phyloP scores from a whole-genome alignment of 257 asterid species.

The Cordia subcordata region DNA sequence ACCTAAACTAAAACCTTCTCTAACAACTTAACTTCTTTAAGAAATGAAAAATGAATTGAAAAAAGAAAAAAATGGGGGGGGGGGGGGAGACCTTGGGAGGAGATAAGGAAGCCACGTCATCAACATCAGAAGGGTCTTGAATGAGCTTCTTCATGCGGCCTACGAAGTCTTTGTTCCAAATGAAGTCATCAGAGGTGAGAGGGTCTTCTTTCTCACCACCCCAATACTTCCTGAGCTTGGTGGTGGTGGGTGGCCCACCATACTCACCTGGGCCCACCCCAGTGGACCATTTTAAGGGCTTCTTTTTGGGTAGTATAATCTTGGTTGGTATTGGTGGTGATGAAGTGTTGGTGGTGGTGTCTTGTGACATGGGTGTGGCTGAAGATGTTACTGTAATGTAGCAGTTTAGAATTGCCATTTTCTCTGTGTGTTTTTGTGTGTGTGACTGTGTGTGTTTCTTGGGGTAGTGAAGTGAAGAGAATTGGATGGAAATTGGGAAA shows the following conservation, averaged over 20 bases:
- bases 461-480: slow-evolving; percentile 16
- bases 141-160: slow-evolving; percentile 63
- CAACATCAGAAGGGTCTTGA: slow-evolving; percentile 44
- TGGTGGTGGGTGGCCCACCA: slow-evolving; percentile 84
- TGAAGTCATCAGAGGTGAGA: slow-evolving; percentile 66
- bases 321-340: slow-evolving; percentile 49
- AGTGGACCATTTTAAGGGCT: slow-evolving; percentile 87
- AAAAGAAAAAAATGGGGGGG: too few species aligned
- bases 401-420: slow-evolving; percentile 52
- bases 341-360: slow-evolving; percentile 28
- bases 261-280: slow-evolving; percentile 92
- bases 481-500: not conserved
- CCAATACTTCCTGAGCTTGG: slow-evolving; percentile 93
- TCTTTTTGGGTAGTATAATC: slow-evolving; percentile 71
- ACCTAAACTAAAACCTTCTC: not conserved
- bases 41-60: not conserved
- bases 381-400: slow-evolving; percentile 66
- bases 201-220: slow-evolving; percentile 94
- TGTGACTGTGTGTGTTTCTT: not conserved
- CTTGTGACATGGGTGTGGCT: slow-evolving; percentile 53
- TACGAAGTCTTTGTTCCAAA: slow-evolving; percentile 96
- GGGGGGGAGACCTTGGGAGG: slow-evolving; percentile 57
- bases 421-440: not conserved
- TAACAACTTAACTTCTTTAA: not conserved
- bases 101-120: slow-evolving; percentile 5